phyloP scores from a whole-genome alignment of 352 stramenopile species.

The Globisporangium yorkense region DNA sequence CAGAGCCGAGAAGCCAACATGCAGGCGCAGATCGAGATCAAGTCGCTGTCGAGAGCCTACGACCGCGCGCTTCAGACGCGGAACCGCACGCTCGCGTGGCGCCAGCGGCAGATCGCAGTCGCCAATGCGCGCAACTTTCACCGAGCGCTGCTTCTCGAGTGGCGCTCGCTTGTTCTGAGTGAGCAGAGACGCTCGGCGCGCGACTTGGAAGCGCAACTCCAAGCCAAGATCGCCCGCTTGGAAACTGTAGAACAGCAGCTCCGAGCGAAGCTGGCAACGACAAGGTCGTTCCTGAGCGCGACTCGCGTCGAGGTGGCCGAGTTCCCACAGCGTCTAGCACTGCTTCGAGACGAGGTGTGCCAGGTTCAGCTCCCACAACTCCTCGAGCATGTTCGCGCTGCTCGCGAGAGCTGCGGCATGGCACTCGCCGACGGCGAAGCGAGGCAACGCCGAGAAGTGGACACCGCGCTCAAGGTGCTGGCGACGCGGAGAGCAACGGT shows the following conservation, averaged over 20 bases:
- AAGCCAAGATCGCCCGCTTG: neutral
- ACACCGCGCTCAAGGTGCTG: neutral
- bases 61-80: constrained; percentile 20
- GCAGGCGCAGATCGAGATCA: constrained; percentile 8
- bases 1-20: constrained; percentile 3
- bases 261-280: neutral
- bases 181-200: neutral
- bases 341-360: constrained; percentile 18
- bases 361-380: constrained; percentile 6
- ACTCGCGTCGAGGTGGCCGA: neutral
- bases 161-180: constrained; percentile 13
- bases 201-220: neutral
- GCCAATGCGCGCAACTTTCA: neutral
- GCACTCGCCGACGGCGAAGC: constrained; percentile 19
- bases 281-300: constrained; percentile 2
- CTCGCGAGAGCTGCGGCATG: constrained; percentile 22
- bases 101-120: constrained; percentile 14
- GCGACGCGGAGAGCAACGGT: constrained; percentile 1
- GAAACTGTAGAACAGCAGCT: neutral
- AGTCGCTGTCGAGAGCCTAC: constrained; percentile 16
- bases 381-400: constrained; percentile 5
- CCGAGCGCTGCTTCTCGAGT: constrained; percentile 21
- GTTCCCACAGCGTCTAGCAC: constrained; percentile 1
- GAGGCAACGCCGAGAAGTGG: neutral
- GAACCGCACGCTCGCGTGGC: constrained; percentile 32